These are phyloP conservation scores for Aristolochia fimbriata DNA, from an alignment of 164 flowering plant genomes.

Conservation along the genomic window DNA sequence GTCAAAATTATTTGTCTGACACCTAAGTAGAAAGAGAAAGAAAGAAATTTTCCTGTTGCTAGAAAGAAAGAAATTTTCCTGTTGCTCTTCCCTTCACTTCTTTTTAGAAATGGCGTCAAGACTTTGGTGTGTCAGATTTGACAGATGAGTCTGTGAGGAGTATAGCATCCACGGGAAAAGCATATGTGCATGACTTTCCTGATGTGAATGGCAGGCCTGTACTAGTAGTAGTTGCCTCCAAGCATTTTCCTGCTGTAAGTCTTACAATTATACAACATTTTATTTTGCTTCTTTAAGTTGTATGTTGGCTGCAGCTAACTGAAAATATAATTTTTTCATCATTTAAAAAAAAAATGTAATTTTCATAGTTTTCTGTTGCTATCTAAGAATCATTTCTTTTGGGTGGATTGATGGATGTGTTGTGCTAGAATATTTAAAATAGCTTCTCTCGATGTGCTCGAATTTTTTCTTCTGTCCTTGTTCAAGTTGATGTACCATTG, in stretches of 20 bases:
- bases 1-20: too few relatives aligned
- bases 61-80: background rate
- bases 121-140: conserved; percentile 61
- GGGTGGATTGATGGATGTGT: too few relatives aligned
- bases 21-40: background rate
- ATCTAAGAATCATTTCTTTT: too few relatives aligned
- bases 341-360: too few relatives aligned
- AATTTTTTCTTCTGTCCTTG: too few relatives aligned
- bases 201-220: conserved; percentile 80
- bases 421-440: too few relatives aligned
- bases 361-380: background rate
- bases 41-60: background rate
- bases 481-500: too few relatives aligned
- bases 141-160: conserved; percentile 49
- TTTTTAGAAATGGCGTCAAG: conserved; percentile 78
- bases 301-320: background rate
- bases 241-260: conserved; percentile 73
- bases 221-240: conserved; percentile 67
- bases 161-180: conserved; percentile 60
- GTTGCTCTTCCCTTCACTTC: conserved; percentile 7
- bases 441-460: too few relatives aligned
- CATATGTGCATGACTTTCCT: conserved; percentile 69
- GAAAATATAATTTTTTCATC: background rate
- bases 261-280: background rate
- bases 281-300: background rate